phyloP scores from a whole-genome alignment of 2,329 filamentous ascomycete species.

The Venturia asperata region DNA sequence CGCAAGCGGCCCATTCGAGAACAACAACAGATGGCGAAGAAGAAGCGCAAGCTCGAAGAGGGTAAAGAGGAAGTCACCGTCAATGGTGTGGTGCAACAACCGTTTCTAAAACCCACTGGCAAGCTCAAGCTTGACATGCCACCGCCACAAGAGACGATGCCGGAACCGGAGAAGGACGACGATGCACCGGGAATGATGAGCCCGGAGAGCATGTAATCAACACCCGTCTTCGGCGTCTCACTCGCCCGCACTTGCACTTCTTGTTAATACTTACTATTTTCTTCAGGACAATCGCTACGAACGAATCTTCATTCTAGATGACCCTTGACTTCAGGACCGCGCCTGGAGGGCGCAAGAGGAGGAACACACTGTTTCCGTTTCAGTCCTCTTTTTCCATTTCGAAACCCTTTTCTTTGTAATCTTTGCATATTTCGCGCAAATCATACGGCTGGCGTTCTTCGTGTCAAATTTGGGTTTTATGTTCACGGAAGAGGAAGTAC shows the following conservation, averaged over 20 bases:
- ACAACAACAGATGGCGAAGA: constrained; percentile 76
- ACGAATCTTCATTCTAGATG: background rate
- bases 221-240: constrained; percentile 1
- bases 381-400: background rate
- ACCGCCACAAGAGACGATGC: constrained; percentile 51
- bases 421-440: background rate
- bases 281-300: constrained; percentile 1
- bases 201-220: constrained; percentile 37
- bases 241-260: background rate
- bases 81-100: constrained; percentile 27
- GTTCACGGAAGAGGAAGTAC: background rate
- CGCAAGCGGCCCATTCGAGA: constrained; percentile 77
- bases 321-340: background rate
- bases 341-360: background rate
- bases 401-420: background rate
- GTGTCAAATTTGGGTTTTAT: background rate
- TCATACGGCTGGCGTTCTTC: background rate
- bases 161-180: constrained; percentile 59
- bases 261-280: constrained; percentile 12
- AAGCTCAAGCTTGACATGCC: constrained; percentile 42
- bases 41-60: constrained; percentile 66
- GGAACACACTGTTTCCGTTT: background rate
- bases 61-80: constrained; percentile 29
- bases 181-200: constrained; percentile 71
- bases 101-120: constrained; percentile 50